Conservation (phyloP, 129 eudicot species). For the Arctium minus region DNA sequence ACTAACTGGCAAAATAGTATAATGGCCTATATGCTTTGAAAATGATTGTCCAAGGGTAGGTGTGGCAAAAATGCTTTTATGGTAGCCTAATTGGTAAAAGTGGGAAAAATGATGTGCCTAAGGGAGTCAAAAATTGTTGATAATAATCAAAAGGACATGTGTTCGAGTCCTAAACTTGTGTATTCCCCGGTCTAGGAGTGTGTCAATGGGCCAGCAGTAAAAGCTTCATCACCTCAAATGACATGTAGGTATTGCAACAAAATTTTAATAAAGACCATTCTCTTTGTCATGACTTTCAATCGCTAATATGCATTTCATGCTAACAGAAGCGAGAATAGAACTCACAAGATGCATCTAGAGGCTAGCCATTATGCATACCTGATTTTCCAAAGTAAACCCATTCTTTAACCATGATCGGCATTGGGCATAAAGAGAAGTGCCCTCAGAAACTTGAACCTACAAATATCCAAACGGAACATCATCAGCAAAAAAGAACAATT, state of each 20-base stretch:
- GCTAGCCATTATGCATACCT: constrained; percentile 34
- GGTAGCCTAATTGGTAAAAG: background rate
- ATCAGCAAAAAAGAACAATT: background rate
- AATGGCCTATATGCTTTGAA: background rate
- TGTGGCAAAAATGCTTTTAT: background rate
- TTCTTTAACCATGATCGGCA: constrained; percentile 84
- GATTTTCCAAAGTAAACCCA: constrained; percentile 52
- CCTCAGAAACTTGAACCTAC: constrained; percentile 56
- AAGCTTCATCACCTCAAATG: background rate
- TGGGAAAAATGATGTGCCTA: background rate
- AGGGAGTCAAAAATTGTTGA: background rate
- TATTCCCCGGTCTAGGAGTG: background rate
- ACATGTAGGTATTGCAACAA: background rate
- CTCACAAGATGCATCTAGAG: background rate
- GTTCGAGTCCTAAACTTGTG: background rate
- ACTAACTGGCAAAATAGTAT: background rate
- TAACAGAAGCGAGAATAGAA: background rate
- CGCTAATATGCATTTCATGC: background rate
- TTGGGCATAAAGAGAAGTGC: constrained; percentile 59
- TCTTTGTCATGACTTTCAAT: background rate
- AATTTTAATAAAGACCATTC: background rate
- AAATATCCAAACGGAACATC: background rate
- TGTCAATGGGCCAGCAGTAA: background rate
- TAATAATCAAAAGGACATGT: background rate
- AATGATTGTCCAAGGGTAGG: background rate